Conservation (phyloP, 2,329 filamentous ascomycete species). For the Venturia effusa region DNA sequence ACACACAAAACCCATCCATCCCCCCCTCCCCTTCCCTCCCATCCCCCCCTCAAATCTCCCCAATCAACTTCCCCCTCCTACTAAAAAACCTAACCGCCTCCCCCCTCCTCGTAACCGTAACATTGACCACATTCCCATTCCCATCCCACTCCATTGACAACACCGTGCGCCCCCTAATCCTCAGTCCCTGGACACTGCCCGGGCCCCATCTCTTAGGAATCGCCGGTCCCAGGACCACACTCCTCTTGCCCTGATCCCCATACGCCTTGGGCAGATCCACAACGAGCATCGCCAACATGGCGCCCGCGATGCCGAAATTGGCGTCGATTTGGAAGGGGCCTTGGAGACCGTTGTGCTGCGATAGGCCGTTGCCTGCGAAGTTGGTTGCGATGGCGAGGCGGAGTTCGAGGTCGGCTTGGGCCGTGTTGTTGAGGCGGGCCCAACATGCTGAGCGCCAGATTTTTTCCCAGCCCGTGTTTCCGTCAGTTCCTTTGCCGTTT, state of each 20-base stretch:
- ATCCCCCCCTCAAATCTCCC: not conserved
- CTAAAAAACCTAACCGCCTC: not conserved
- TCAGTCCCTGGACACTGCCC: conserved; percentile 35
- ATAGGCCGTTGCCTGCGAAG: conserved; percentile 39
- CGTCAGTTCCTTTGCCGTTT: conserved; percentile 34
- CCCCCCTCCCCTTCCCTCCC: not conserved
- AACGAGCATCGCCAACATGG: conserved; percentile 41
- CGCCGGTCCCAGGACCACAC: conserved; percentile 37
- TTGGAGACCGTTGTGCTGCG: conserved; percentile 37
- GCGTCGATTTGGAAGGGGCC: conserved; percentile 49
- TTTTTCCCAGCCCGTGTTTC: conserved; percentile 48
- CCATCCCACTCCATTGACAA: conserved; percentile 8
- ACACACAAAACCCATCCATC: not conserved
- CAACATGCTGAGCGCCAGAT: conserved; percentile 48
- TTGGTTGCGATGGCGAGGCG: conserved; percentile 39
- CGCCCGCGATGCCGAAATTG: conserved; percentile 43
- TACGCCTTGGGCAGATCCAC: conserved; percentile 34
- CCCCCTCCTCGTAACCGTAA: conserved; percentile 7
- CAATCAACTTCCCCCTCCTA: conserved; percentile 4
- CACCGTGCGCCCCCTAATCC: conserved; percentile 31
- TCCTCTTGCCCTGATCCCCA: conserved; percentile 15
- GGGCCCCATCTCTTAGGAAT: conserved; percentile 35
- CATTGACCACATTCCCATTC: not conserved
- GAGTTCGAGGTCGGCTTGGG: conserved; percentile 37
- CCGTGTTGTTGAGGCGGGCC: conserved; percentile 43